Evolutionary conservation across 768 basidiomycete genomes (phyloP).

Genomic region (Daedaleopsis nitida): DNA sequence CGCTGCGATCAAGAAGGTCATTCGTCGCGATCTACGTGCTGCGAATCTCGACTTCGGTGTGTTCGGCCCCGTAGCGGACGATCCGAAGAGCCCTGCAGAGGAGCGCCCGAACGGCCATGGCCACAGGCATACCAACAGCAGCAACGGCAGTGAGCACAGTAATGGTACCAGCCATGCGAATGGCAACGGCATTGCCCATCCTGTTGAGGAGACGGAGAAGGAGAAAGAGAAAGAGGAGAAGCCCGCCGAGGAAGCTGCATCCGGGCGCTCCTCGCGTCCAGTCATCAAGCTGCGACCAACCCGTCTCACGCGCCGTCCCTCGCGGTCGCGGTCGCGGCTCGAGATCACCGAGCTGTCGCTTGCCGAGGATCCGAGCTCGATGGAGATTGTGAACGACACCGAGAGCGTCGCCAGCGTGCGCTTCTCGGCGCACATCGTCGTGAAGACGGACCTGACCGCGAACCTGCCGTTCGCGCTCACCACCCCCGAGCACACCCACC

Average conservation of each 20-base stretch:
- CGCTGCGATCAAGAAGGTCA: slow-evolving; percentile 66
- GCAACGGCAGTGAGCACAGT: not conserved
- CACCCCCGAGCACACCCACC: slow-evolving; percentile 60
- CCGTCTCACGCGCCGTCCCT: slow-evolving; percentile 45
- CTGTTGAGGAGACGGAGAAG: slow-evolving; percentile 32
- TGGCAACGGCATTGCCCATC: slow-evolving; percentile 23
- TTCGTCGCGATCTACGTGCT: slow-evolving; percentile 65
- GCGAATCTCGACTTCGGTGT: slow-evolving; percentile 79
- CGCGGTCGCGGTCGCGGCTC: slow-evolving; percentile 74
- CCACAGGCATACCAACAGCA: slow-evolving; percentile 10
- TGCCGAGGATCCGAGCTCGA: slow-evolving; percentile 50
- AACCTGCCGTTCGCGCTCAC: slow-evolving; percentile 81
- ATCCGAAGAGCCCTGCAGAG: slow-evolving; percentile 10
- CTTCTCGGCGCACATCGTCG: slow-evolving; percentile 71
- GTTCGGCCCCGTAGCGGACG: slow-evolving; percentile 49
- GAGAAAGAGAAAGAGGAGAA: too few relatives aligned
- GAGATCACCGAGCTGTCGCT: slow-evolving; percentile 53
- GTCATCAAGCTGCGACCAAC: slow-evolving; percentile 72
- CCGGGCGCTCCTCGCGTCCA: slow-evolving; percentile 64
- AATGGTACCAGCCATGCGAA: slow-evolving; percentile 20
- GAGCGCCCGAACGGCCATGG: slow-evolving; percentile 5
- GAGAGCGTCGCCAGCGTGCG: slow-evolving; percentile 77
- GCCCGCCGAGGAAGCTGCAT: not conserved
- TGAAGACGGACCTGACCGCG: slow-evolving; percentile 57
- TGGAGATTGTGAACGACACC: slow-evolving; percentile 58